These are phyloP conservation scores for Salinomyces thailandicus DNA, from an alignment of 2,329 filamentous ascomycete genomes.

Conservation along the genomic window DNA sequence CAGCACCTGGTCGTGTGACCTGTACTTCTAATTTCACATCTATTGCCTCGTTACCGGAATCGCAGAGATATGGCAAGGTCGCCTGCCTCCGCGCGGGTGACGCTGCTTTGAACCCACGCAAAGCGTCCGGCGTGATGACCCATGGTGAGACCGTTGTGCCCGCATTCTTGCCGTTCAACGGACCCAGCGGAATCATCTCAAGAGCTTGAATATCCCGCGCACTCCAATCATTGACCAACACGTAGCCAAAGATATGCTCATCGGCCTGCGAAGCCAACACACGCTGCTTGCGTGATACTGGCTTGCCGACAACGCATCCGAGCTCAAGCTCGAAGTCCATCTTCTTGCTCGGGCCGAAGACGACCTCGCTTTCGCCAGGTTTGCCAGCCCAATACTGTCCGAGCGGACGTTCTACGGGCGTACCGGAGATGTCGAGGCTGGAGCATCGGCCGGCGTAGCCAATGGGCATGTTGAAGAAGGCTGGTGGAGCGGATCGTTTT, in stretches of 20 bases:
- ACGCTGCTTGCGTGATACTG: conserved; percentile 26
- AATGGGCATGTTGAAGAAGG: conserved; percentile 39
- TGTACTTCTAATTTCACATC: conserved; percentile 18
- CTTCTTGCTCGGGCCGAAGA: conserved; percentile 31
- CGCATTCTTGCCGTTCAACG: conserved; percentile 52
- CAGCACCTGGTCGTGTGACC: conserved; percentile 7
- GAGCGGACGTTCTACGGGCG: conserved; percentile 37
- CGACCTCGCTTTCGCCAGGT: conserved; percentile 41
- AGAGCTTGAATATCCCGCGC: conserved; percentile 52
- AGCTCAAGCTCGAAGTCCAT: conserved; percentile 43
- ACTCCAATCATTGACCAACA: conserved; percentile 53
- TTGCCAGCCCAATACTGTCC: conserved; percentile 32
- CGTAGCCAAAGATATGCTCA: conserved; percentile 51
- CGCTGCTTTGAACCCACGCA: conserved; percentile 28
- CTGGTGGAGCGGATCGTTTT: conserved; percentile 31
- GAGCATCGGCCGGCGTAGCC: conserved; percentile 48
- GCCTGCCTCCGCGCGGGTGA: conserved; percentile 10
- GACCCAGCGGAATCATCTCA: conserved; percentile 52
- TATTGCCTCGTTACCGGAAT: conserved; percentile 12
- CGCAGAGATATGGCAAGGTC: conserved; percentile 17
- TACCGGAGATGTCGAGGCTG: conserved; percentile 42
- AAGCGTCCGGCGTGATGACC: conserved; percentile 48
- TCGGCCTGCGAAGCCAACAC: conserved; percentile 31
- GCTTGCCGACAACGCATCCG: conserved; percentile 33
- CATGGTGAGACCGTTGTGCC: conserved; percentile 52